Conservation (phyloP, 305 asterid genomes). For the Solanum hybrid region DNA sequence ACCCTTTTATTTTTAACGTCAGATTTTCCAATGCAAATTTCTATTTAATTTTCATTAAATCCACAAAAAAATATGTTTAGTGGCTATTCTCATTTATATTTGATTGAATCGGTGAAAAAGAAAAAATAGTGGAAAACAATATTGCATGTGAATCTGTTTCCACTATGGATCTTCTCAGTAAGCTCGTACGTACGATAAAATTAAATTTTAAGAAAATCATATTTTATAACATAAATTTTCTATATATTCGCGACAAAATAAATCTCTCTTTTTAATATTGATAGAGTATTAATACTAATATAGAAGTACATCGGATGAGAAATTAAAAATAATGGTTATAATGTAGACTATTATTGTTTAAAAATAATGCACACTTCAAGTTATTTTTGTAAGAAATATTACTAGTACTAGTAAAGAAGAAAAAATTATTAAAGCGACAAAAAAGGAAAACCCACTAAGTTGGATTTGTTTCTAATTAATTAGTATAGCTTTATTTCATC, state of each 20-base stretch:
- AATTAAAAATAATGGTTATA: background rate
- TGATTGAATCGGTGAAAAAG: background rate
- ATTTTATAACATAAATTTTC: background rate
- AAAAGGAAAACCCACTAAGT: background rate
- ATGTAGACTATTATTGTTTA: no score
- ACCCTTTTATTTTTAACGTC: background rate
- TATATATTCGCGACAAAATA: background rate
- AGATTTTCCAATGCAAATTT: background rate
- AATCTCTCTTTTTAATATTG: background rate
- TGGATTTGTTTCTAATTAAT: background rate
- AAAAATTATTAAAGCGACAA: background rate
- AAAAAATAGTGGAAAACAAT: background rate
- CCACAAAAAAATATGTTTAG: background rate
- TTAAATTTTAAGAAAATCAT: rapidly evolving
- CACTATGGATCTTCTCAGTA: background rate
- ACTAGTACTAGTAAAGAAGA: background rate
- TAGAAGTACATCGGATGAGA: background rate
- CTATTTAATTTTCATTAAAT: background rate
- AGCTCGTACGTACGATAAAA: background rate
- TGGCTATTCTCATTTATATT: background rate
- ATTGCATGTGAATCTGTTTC: background rate
- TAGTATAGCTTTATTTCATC: background rate
- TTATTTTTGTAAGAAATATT: background rate
- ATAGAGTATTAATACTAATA: background rate
- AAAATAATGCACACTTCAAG: background rate